phyloP scores from a whole-genome alignment of 2,329 filamentous ascomycete species.

The Fusarium hainanense region DNA sequence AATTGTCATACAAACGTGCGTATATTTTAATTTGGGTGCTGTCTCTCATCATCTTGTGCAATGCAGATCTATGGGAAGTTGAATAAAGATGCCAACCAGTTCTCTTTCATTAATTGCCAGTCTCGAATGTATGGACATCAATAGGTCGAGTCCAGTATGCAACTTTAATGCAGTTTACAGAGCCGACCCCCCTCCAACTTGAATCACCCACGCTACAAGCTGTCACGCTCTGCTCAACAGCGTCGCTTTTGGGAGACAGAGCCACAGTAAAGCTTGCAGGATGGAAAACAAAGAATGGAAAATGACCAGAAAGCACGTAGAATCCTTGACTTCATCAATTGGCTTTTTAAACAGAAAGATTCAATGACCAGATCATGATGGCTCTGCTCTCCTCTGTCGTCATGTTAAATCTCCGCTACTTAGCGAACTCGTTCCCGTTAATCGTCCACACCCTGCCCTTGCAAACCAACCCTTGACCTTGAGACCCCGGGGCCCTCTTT shows the following conservation, averaged over 20 bases:
- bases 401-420: conserved; percentile 35
- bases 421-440: conserved; percentile 35
- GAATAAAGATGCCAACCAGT: not conserved
- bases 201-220: conserved; percentile 8
- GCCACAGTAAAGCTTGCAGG: not conserved
- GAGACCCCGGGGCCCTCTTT: conserved; percentile 37
- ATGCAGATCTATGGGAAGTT: conserved; percentile 16
- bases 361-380: not conserved
- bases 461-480: not conserved
- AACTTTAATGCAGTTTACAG: not conserved
- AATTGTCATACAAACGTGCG: conserved; percentile 20
- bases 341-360: not conserved
- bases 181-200: conserved; percentile 20
- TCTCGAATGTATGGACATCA: not conserved
- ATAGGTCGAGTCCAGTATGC: not conserved
- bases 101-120: not conserved
- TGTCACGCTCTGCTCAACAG: conserved; percentile 23
- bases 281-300: not conserved
- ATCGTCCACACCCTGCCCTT: conserved; percentile 32
- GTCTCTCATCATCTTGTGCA: conserved; percentile 25
- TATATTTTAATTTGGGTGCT: conserved; percentile 5
- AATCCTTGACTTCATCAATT: conserved; percentile 8
- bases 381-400: conserved; percentile 5
- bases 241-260: not conserved
- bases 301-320: not conserved